Evolutionary conservation across 352 stramenopile genomes (phyloP).

Genomic region (Blastocystis sp.): DNA sequence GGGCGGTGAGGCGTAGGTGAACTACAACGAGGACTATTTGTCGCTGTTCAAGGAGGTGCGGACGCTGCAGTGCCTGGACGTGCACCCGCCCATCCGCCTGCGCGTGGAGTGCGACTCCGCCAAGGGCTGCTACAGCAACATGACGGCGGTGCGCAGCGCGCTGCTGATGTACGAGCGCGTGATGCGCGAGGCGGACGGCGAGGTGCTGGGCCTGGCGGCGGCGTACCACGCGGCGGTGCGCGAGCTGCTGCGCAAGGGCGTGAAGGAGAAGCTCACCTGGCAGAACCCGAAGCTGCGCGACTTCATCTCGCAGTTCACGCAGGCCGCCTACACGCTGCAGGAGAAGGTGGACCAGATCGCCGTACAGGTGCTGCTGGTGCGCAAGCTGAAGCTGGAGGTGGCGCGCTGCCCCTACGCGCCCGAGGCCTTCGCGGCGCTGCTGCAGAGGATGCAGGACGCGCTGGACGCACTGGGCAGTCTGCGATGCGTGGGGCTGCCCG

Average conservation of each 20-base stretch:
- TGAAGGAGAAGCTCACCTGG: constrained; percentile 60
- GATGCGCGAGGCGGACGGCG: constrained; percentile 58
- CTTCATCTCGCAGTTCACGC: constrained; percentile 79
- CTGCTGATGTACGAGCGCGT: constrained; percentile 86
- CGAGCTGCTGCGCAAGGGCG: constrained; percentile 53
- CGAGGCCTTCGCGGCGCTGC: constrained; percentile 65
- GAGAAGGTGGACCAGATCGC: constrained; percentile 94
- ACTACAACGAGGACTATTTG: constrained; percentile 96
- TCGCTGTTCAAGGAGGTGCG: constrained; percentile 96
- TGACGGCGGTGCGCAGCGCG: constrained; percentile 91
- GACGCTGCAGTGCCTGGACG: constrained; percentile 95
- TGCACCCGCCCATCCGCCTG: constrained; percentile 89
- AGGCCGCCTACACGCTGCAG: constrained; percentile 90
- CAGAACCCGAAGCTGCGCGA: constrained; percentile 74
- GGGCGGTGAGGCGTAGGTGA: constrained; percentile 76
- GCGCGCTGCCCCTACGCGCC: constrained; percentile 76
- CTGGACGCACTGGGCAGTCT: constrained; percentile 75
- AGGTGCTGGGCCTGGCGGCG: constrained; percentile 37
- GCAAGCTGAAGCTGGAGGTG: constrained; percentile 81
- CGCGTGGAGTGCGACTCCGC: constrained; percentile 92
- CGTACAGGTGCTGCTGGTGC: constrained; percentile 85
- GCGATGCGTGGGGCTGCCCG: constrained; percentile 74
- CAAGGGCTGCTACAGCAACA: constrained; percentile 91
- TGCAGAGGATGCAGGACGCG: constrained; percentile 73
- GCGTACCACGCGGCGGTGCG: constrained; percentile 46